A percentile compares a stretch with the other conserved stretches of the same genome.
phyloP scores from a whole-genome alignment of 2,329 filamentous ascomycete genomes.

The Onygena corvina region DNA sequence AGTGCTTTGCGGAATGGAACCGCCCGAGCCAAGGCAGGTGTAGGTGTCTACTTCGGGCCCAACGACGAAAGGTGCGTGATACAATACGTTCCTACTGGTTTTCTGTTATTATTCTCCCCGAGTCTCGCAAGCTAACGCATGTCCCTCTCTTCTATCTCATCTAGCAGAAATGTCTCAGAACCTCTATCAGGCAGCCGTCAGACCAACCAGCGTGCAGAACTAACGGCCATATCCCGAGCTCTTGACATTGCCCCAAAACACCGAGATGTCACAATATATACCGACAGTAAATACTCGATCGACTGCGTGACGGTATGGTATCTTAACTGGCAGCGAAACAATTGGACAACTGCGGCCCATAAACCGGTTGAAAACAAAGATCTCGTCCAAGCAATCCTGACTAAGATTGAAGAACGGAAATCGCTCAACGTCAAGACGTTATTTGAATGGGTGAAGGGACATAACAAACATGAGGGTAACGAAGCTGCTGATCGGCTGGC shows the following conservation, averaged over 20 bases:
- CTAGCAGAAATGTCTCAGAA: conserved; percentile 58
- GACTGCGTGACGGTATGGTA: conserved; percentile 82
- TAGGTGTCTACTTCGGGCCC: conserved; percentile 54
- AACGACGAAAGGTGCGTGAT: conserved; percentile 41
- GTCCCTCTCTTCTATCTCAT: conserved; percentile 12
- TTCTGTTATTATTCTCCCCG: conserved; percentile 4
- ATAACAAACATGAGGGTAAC: conserved; percentile 62
- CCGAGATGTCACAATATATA: conserved; percentile 62
- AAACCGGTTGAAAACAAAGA: conserved; percentile 78
- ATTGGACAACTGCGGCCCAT: conserved; percentile 62
- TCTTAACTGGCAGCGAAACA: conserved; percentile 59
- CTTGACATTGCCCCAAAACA: conserved; percentile 60
- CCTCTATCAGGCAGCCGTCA: conserved; percentile 60
- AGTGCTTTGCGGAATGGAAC: conserved; percentile 49
- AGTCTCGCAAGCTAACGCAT: conserved; percentile 19
- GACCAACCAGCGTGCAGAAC: conserved; percentile 93
- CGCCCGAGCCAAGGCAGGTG: conserved; percentile 44
- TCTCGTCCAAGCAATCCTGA: conserved; percentile 59
- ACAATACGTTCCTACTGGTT: conserved; percentile 11
- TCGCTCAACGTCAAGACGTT: conserved; percentile 49
- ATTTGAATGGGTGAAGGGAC: conserved; percentile 86
- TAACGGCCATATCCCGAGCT: conserved; percentile 75
- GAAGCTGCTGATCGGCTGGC: conserved; percentile 68
- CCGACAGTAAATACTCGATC: conserved; percentile 85
- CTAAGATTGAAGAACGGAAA: conserved; percentile 57